phyloP scores from a whole-genome alignment of 371 early-diverging fungal genomes.

The Circinella minor region DNA sequence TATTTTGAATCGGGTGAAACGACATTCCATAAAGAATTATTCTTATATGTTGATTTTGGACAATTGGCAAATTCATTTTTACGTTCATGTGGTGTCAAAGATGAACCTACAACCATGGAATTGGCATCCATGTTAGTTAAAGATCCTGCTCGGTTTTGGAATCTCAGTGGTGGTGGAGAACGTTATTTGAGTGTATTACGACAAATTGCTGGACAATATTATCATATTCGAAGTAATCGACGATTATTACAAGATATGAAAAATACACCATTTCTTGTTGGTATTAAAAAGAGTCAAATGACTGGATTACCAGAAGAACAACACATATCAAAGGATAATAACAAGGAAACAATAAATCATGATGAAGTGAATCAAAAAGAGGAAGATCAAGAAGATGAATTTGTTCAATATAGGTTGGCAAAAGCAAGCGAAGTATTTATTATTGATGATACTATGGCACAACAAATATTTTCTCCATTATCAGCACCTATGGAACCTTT shows the following conservation, averaged over 20 bases:
- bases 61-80: conserved; percentile 75
- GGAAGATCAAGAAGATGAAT: conserved; percentile 28
- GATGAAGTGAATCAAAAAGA: conserved; percentile 16
- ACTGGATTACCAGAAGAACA: neutral
- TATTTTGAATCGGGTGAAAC: conserved; percentile 65
- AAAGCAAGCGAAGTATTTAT: conserved; percentile 76
- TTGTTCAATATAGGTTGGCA: conserved; percentile 70
- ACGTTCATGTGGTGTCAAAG: conserved; percentile 84
- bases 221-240: conserved; percentile 49
- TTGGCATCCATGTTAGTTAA: conserved; percentile 73
- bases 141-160: conserved; percentile 74
- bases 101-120: conserved; percentile 83
- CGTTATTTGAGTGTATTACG: conserved; percentile 74
- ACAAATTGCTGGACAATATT: conserved; percentile 76
- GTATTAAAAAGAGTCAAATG: conserved; percentile 37
- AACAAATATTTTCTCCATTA: conserved; percentile 79
- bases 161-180: conserved; percentile 68
- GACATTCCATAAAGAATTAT: conserved; percentile 59
- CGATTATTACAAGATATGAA: conserved; percentile 66
- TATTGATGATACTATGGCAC: conserved; percentile 79
- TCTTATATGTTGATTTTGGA: conserved; percentile 80
- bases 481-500: conserved; percentile 69
- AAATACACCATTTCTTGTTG: conserved; percentile 60
- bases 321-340: neutral
- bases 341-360: conserved; percentile 12